phyloP scores from a whole-genome alignment of 1,139 yeast genomes.

The Debaryomyces coudertii region DNA sequence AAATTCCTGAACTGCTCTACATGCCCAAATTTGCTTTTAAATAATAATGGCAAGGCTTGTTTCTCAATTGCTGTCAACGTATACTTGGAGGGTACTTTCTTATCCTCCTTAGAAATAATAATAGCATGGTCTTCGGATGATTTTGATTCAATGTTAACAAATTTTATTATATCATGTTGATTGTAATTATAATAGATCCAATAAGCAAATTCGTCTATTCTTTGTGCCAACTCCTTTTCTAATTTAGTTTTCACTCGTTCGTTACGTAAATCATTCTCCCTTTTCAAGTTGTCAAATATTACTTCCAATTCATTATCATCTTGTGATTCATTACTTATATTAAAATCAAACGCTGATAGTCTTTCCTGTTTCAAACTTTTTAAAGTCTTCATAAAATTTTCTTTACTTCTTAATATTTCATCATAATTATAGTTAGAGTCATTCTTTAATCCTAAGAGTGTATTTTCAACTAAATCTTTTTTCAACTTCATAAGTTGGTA shows the following conservation, averaged over 20 bases:
- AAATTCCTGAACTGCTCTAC: conserved; percentile 5
- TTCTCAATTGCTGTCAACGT: neutral
- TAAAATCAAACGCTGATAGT: conserved; percentile 24
- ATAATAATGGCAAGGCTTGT: neutral
- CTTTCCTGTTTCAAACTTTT: conserved; percentile 31
- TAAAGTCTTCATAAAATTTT: conserved; percentile 25
- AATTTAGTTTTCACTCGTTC: conserved; percentile 17
- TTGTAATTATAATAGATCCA: conserved; percentile 22
- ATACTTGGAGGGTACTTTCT: neutral
- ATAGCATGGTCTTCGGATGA: neutral
- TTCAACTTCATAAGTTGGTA: conserved; percentile 58
- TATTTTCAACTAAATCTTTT: conserved; percentile 59
- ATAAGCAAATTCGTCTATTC: conserved; percentile 20
- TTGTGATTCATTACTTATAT: conserved; percentile 11
- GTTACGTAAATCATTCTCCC: conserved; percentile 25
- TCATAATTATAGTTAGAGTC: conserved; percentile 19
- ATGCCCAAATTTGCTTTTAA: neutral
- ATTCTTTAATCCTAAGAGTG: conserved; percentile 40
- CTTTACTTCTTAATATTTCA: conserved; percentile 21
- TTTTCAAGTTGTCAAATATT: conserved; percentile 31
- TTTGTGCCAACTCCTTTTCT: conserved; percentile 15
- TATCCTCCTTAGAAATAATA: neutral
- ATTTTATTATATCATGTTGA: conserved; percentile 14
- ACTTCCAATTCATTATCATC: conserved; percentile 27
- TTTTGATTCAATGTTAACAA: conserved; percentile 4